Conservation (phyloP, 208 protist genomes). For the Trypanosoma scelopori region DNA sequence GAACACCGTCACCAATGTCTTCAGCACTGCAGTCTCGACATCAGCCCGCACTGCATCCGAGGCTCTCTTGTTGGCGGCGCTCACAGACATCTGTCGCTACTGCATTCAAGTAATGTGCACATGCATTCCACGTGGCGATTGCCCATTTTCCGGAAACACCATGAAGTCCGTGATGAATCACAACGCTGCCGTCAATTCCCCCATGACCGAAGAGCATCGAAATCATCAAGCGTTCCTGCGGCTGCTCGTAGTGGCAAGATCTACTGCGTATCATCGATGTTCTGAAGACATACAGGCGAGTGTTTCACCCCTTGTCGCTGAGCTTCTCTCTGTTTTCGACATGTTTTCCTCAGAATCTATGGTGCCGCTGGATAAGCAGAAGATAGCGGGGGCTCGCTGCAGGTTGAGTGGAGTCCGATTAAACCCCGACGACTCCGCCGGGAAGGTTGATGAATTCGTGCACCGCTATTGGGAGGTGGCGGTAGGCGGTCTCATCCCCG, state of each 20-base stretch:
- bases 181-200: constrained; percentile 17
- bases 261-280: constrained; percentile 28
- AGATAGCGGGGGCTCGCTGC: constrained; percentile 1
- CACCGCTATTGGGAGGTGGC: constrained; percentile 20
- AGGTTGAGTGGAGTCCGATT: constrained; percentile 24
- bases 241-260: constrained; percentile 20
- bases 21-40: neutral
- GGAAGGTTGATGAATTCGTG: constrained; percentile 14
- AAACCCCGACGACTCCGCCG: neutral
- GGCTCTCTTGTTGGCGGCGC: constrained; percentile 18
- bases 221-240: constrained; percentile 18
- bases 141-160: constrained; percentile 8
- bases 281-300: constrained; percentile 28
- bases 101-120: constrained; percentile 26
- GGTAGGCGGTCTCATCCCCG: neutral
- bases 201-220: constrained; percentile 9
- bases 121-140: constrained; percentile 10
- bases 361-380: constrained; percentile 16
- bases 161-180: constrained; percentile 25
- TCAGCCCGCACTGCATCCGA: constrained; percentile 18
- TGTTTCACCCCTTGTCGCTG: constrained; percentile 31
- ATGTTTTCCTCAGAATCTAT: constrained; percentile 11
- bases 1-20: constrained; percentile 5
- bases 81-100: constrained; percentile 32
- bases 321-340: constrained; percentile 33